Conservation (phyloP, 257 asterid genomes). For the Nicotiana paniculata region DNA sequence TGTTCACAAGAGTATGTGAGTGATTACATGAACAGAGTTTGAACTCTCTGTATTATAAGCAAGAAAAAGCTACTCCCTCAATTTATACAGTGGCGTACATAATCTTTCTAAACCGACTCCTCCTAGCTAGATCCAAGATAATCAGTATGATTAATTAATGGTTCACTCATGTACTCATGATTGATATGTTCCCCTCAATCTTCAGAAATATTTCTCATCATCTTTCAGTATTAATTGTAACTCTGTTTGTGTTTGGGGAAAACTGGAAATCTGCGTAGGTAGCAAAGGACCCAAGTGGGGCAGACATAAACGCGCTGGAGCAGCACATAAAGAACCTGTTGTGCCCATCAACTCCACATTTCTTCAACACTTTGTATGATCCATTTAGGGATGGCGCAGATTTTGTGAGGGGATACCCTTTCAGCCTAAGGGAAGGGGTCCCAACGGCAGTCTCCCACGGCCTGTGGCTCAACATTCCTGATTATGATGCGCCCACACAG, state of each 20-base stretch:
- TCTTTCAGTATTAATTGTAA: neutral
- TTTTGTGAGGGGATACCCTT: constrained; percentile 18
- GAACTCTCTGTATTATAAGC: too few species aligned
- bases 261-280: neutral
- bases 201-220: neutral
- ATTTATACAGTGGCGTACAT: too few species aligned
- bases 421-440: constrained; percentile 12
- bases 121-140: too few species aligned
- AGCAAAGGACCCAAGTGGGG: constrained; percentile 16
- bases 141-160: too few species aligned
- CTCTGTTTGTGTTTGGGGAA: neutral
- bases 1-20: too few species aligned
- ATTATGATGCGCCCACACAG: constrained; percentile 18
- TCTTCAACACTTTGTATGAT: constrained; percentile 18
- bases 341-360: constrained; percentile 15
- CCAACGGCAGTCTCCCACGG: constrained; percentile 14
- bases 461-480: constrained; percentile 20
- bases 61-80: too few species aligned
- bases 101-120: too few species aligned
- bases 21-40: too few species aligned
- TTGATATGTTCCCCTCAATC: neutral
- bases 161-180: neutral
- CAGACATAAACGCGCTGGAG: constrained; percentile 9
- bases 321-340: constrained; percentile 14
- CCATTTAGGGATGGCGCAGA: constrained; percentile 16